A percentile compares a stretch with the other conserved stretches of the same genome.
phyloP scores from a whole-genome alignment of 2,329 filamentous ascomycete species.

The Trichoderma breve region DNA sequence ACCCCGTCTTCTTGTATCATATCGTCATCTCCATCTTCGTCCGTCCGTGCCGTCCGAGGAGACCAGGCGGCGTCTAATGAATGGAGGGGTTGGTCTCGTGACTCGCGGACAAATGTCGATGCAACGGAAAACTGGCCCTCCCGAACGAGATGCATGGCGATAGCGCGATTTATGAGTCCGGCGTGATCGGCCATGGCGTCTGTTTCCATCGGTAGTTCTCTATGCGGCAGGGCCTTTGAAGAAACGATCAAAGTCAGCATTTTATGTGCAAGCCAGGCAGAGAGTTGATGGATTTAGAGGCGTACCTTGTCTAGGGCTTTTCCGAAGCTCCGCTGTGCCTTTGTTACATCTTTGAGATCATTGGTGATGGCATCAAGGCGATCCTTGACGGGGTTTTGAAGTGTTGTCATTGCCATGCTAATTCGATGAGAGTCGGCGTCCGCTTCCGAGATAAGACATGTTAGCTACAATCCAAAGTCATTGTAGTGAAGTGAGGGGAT shows the following conservation, averaged over 20 bases:
- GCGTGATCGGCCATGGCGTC: conserved; percentile 76
- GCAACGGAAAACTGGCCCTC: conserved; percentile 92
- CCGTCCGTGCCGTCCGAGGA: conserved; percentile 22
- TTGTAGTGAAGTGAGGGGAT: background rate
- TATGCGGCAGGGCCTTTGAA: conserved; percentile 41
- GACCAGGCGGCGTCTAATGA: conserved; percentile 24
- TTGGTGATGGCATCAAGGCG: conserved; percentile 78
- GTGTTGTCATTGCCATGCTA: conserved; percentile 72
- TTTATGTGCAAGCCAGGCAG: background rate
- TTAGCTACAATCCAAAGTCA: background rate
- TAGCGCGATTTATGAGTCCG: conserved; percentile 82
- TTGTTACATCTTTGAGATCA: conserved; percentile 79
- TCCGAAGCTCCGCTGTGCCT: conserved; percentile 76
- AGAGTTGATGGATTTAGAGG: background rate
- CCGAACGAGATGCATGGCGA: conserved; percentile 92
- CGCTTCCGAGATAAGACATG: conserved; percentile 23
- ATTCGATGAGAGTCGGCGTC: conserved; percentile 54
- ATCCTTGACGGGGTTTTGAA: conserved; percentile 81
- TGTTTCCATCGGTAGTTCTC: conserved; percentile 72
- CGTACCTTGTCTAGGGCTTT: conserved; percentile 79
- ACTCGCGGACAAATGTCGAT: conserved; percentile 78
- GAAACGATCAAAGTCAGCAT: background rate
- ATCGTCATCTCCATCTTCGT: conserved; percentile 34
- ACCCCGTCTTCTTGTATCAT: conserved; percentile 31
- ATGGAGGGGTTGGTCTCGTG: conserved; percentile 36